A percentile compares a stretch with the other conserved stretches of the same genome.
Evolutionary conservation across 352 stramenopile genomes (phyloP).

Genomic region (Sclerospora graminicola): DNA sequence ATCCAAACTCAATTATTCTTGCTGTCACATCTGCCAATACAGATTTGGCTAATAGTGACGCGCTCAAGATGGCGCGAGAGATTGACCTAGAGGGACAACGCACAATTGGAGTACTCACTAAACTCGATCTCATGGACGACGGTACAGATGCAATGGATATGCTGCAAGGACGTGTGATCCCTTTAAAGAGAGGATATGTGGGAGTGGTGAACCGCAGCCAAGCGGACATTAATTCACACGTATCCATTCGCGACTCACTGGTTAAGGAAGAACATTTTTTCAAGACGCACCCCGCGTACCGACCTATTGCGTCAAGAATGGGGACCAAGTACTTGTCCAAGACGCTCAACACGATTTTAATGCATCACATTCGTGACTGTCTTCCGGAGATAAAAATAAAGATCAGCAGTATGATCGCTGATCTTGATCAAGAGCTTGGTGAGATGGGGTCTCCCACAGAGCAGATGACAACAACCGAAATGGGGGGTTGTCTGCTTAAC

Average conservation of each 20-base stretch:
- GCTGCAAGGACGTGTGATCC: conserved; percentile 94
- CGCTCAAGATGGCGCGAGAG: conserved; percentile 94
- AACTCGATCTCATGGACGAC: conserved; percentile 99
- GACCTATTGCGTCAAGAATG: conserved; percentile 88
- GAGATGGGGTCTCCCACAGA: conserved; percentile 90
- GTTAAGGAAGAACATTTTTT: conserved; percentile 97
- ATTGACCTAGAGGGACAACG: conserved; percentile 89
- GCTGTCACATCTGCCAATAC: conserved; percentile 98
- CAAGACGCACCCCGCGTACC: conserved; percentile 93
- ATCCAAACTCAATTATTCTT: conserved; percentile 99
- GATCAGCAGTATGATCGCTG: conserved; percentile 91
- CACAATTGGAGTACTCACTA: conserved; percentile 99
- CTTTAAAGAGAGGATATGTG: conserved; percentile 96
- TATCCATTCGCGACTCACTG: conserved; percentile 92
- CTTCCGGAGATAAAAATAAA: conserved; percentile 98
- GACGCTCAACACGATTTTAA: conserved; percentile 97
- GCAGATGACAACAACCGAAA: conserved; percentile 78
- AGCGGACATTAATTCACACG: conserved; percentile 94
- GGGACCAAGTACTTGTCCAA: conserved; percentile 94
- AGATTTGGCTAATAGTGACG: conserved; percentile 98
- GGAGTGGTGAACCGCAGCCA: conserved; percentile 98
- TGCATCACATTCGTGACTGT: conserved; percentile 98
- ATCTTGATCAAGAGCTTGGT: conserved; percentile 93
- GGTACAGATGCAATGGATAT: conserved; percentile 97
- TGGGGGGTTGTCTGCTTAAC: conserved; percentile 91